A percentile compares a stretch with the other conserved stretches of the same genome.
phyloP scores from a whole-genome alignment of 2,329 filamentous ascomycete species.

The Aspergillus sp. region DNA sequence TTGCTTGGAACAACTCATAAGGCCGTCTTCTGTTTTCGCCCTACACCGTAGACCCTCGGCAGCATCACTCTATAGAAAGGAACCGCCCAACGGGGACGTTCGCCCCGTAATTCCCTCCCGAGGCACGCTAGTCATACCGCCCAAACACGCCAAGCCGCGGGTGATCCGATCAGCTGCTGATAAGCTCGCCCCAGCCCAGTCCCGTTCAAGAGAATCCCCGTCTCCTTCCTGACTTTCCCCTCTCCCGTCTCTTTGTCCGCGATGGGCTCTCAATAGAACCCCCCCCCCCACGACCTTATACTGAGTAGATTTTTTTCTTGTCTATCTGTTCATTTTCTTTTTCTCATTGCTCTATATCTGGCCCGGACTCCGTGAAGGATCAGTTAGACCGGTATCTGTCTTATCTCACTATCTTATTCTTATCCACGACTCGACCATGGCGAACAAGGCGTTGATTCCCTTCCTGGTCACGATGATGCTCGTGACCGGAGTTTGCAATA shows the following conservation, averaged over 20 bases:
- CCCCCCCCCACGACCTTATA: neutral
- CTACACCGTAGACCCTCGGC: too few relatives aligned
- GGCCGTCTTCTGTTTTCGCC: too few relatives aligned
- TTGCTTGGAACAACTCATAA: too few relatives aligned
- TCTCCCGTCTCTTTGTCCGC: conserved; percentile 3
- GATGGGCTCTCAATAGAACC: conserved; percentile 15
- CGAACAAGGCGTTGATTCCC: conserved; percentile 69
- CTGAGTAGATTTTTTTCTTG: neutral
- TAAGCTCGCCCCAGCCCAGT: conserved; percentile 8
- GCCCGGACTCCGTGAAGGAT: too few relatives aligned
- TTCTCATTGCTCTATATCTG: neutral
- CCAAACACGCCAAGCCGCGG: conserved; percentile 9
- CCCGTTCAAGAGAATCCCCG: neutral
- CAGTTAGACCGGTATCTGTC: too few relatives aligned
- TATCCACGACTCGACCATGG: conserved; percentile 54
- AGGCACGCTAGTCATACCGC: neutral
- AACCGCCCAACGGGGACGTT: too few relatives aligned
- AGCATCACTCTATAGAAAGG: too few relatives aligned
- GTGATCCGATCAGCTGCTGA: conserved; percentile 11
- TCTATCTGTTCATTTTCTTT: conserved; percentile 2
- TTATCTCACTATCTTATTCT: neutral
- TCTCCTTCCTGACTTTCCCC: conserved; percentile 1
- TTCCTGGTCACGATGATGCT: conserved; percentile 95
- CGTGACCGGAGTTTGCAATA: conserved; percentile 93
- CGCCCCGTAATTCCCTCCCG: too few relatives aligned